phyloP scores from a whole-genome alignment of 1,284 basidiomycete genomes.

The Ustilago lituana region DNA sequence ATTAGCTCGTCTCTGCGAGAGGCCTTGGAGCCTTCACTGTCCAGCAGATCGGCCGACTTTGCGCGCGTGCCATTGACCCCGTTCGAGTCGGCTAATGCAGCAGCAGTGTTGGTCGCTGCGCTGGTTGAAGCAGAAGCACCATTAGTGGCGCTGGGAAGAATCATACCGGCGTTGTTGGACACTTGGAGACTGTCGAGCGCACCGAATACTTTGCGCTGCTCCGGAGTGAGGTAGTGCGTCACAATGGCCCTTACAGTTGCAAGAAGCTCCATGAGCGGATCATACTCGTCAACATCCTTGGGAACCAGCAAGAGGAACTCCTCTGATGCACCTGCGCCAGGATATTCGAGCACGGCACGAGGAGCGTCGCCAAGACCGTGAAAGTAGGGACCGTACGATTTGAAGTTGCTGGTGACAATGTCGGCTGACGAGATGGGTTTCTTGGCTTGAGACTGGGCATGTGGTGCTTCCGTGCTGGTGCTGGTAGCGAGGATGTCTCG shows the following conservation, averaged over 20 bases:
- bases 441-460: neutral
- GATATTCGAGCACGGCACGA: slow-evolving; percentile 54
- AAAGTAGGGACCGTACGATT: slow-evolving; percentile 51
- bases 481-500: slow-evolving; percentile 35
- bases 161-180: slow-evolving; percentile 54
- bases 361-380: slow-evolving; percentile 43
- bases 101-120: slow-evolving; percentile 12
- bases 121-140: slow-evolving; percentile 16
- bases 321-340: slow-evolving; percentile 49
- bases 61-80: slow-evolving; percentile 30
- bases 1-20: slow-evolving; percentile 17
- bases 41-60: slow-evolving; percentile 41
- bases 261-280: slow-evolving; percentile 63
- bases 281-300: slow-evolving; percentile 63
- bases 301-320: slow-evolving; percentile 57
- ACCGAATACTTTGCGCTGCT: slow-evolving; percentile 54
- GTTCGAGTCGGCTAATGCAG: slow-evolving; percentile 8
- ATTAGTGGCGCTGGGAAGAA: slow-evolving; percentile 29
- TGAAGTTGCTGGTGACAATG: slow-evolving; percentile 46
- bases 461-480: neutral
- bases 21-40: slow-evolving; percentile 25
- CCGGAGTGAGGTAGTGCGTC: slow-evolving; percentile 50
- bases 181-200: slow-evolving; percentile 57
- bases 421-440: slow-evolving; percentile 30
- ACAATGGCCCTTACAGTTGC: slow-evolving; percentile 56